A percentile compares a stretch with the other conserved stretches of the same genome.
These are phyloP conservation scores for Malus hybrid DNA, from an alignment of 331 rosid species.

Conservation along the genomic window DNA sequence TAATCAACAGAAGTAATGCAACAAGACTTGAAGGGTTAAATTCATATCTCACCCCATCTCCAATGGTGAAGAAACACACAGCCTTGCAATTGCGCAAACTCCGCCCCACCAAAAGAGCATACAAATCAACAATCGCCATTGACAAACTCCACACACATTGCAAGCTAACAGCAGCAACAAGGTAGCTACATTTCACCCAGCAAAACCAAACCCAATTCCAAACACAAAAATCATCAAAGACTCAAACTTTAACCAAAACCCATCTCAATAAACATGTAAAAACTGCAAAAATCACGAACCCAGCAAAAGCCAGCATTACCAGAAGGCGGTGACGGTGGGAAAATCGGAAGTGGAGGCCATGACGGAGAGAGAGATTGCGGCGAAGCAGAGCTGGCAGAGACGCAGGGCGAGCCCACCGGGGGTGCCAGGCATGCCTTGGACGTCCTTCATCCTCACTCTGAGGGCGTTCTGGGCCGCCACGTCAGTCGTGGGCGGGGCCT, in stretches of 20 bases:
- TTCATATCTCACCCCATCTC: slow-evolving; percentile 30
- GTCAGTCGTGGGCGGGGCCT: slow-evolving; percentile 43
- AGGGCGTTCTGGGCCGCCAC: slow-evolving; percentile 28
- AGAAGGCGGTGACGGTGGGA: slow-evolving; percentile 59
- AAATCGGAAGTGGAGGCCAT: slow-evolving; percentile 59
- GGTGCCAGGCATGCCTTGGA: slow-evolving; percentile 70
- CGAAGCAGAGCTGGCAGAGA: slow-evolving; percentile 42
- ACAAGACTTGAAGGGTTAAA: background rate
- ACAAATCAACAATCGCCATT: slow-evolving; percentile 32
- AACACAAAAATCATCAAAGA: background rate
- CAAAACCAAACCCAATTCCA: background rate
- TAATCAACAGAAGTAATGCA: background rate
- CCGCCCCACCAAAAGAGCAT: slow-evolving; percentile 31
- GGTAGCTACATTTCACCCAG: slow-evolving; percentile 19
- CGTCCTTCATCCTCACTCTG: slow-evolving; percentile 41
- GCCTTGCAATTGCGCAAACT: slow-evolving; percentile 20
- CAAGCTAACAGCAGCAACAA: slow-evolving; percentile 40
- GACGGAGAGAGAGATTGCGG: slow-evolving; percentile 43
- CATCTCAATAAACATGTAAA: background rate
- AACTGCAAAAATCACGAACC: background rate
- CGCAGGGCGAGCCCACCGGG: slow-evolving; percentile 44
- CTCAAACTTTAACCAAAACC: background rate
- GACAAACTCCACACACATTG: slow-evolving; percentile 42
- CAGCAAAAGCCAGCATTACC: slow-evolving; percentile 23
- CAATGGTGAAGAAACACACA: slow-evolving; percentile 26